phyloP scores from a whole-genome alignment of 805 yeast genomes.

The Spencermartinsiella europaea region DNA sequence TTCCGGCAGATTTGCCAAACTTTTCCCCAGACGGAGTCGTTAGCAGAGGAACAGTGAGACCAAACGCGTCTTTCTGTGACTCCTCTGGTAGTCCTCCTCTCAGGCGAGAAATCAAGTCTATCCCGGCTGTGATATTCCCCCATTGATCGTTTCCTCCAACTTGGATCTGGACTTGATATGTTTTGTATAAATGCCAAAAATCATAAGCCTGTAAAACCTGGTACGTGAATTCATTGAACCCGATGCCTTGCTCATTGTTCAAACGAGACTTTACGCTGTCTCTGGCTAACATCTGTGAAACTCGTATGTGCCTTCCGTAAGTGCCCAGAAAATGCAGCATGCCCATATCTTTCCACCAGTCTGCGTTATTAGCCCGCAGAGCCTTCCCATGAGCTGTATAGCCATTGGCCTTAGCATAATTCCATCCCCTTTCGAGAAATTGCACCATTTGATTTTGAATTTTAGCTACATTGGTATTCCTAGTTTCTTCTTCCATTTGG shows the following conservation, averaged over 20 bases:
- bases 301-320: slow-evolving; percentile 74
- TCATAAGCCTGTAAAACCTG: slow-evolving; percentile 93
- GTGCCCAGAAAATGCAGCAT: slow-evolving; percentile 72
- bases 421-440: slow-evolving; percentile 58
- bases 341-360: slow-evolving; percentile 80
- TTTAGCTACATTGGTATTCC: slow-evolving; percentile 51
- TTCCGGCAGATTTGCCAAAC: slow-evolving; percentile 96
- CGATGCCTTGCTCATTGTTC: slow-evolving; percentile 66
- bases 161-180: slow-evolving; percentile 61
- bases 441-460: slow-evolving; percentile 57
- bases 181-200: slow-evolving; percentile 70
- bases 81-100: slow-evolving; percentile 20
- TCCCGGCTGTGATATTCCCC: slow-evolving; percentile 97
- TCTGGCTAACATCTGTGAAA: slow-evolving; percentile 81
- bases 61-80: slow-evolving; percentile 38
- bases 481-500: slow-evolving; percentile 46
- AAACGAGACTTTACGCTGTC: slow-evolving; percentile 81
- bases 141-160: slow-evolving; percentile 97
- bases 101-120: slow-evolving; percentile 72
- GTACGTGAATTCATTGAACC: slow-evolving; percentile 91
- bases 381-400: slow-evolving; percentile 33
- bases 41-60: slow-evolving; percentile 83
- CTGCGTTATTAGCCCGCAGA: slow-evolving; percentile 54
- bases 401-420: slow-evolving; percentile 53
- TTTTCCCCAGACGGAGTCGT: slow-evolving; percentile 88